phyloP scores from a whole-genome alignment of 441 rosid species.

The Adansonia rubrostipa region DNA sequence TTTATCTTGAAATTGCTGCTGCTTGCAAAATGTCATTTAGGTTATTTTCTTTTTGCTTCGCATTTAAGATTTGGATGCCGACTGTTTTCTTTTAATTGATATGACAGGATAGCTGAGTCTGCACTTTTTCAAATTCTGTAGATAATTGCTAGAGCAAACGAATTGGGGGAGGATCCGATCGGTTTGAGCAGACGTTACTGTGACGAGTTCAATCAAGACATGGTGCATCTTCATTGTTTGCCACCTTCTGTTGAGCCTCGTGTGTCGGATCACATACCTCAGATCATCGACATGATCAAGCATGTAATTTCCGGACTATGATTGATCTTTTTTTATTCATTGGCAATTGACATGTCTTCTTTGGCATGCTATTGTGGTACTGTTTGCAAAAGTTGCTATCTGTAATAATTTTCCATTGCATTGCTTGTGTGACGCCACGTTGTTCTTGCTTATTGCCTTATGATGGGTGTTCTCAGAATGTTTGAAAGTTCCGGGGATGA shows the following conservation, averaged over 20 bases:
- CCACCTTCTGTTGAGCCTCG: conserved; percentile 82
- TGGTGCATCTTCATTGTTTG: conserved; percentile 76
- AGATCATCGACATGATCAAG: conserved; percentile 80
- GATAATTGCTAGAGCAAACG: conserved; percentile 88
- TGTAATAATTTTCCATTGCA: not conserved
- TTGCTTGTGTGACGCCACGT: not conserved
- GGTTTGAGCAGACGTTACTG: conserved; percentile 79
- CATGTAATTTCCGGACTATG: conserved; percentile 49
- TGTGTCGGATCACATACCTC: conserved; percentile 90
- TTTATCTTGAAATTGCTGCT: not conserved
- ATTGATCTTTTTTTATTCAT: not conserved
- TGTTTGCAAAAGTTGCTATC: not conserved
- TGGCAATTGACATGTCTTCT: not conserved
- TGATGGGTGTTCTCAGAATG: not conserved
- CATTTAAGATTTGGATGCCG: conserved; percentile 34
- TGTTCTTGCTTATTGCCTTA: not conserved
- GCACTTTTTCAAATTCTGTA: conserved; percentile 51
- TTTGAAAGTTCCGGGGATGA: not conserved
- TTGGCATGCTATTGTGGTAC: not conserved
- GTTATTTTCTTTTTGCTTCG: not conserved
- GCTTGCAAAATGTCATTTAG: not conserved
- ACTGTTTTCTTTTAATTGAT: conserved; percentile 37
- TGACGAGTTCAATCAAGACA: conserved; percentile 75
- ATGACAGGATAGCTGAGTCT: conserved; percentile 57
- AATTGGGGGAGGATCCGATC: conserved; percentile 83